Conservation (phyloP, 805 yeast genomes). For the Kluyveromyces aestuarii region DNA sequence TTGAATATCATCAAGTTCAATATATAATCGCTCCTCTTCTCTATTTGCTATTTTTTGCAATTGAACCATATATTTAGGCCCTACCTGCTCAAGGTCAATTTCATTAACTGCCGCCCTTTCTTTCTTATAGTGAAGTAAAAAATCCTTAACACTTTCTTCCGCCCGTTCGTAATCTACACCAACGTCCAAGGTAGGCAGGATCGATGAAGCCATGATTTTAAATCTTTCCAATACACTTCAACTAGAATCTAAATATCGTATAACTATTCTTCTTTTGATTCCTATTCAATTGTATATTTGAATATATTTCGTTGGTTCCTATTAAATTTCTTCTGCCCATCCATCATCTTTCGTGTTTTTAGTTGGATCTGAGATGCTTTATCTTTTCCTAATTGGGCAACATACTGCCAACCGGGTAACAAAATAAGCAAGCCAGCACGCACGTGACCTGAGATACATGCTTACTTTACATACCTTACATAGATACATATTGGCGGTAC, state of each 20-base stretch:
- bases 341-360: not conserved
- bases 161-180: slow-evolving; percentile 61
- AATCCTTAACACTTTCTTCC: slow-evolving; percentile 48
- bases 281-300: no score
- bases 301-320: no score
- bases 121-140: slow-evolving; percentile 55
- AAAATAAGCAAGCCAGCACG: no score
- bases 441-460: no score
- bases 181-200: slow-evolving; percentile 1
- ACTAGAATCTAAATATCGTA: no score
- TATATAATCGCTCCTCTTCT: slow-evolving; percentile 52
- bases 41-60: slow-evolving; percentile 82
- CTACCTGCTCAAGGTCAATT: slow-evolving; percentile 26
- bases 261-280: no score
- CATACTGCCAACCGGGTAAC: not conserved
- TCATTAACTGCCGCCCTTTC: slow-evolving; percentile 14
- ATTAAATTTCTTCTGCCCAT: not conserved
- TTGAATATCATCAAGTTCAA: slow-evolving; percentile 81
- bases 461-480: no score
- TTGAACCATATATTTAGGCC: slow-evolving; percentile 66
- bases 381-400: not conserved
- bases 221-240: no score
- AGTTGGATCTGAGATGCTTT: not conserved
- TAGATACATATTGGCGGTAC: no score
- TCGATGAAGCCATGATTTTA: slow-evolving; percentile 1